Conservation (phyloP, 1,139 yeast genomes). For the Yamadazyma conglobata region DNA sequence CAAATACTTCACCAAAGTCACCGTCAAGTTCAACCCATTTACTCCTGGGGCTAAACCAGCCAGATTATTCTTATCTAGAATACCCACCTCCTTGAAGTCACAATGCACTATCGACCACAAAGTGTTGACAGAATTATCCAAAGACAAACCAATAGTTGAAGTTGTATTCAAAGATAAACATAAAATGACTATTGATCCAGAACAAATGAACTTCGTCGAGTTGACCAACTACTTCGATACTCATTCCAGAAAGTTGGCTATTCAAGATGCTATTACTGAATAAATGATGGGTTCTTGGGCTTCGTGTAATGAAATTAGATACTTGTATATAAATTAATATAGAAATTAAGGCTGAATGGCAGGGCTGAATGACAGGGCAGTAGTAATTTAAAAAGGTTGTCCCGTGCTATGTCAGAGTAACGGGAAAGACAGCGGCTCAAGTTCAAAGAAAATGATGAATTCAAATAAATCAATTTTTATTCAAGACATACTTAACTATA, state of each 20-base stretch:
- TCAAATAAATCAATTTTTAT: background rate
- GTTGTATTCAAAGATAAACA: conserved; percentile 84
- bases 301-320: background rate
- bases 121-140: conserved; percentile 44
- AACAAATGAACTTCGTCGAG: conserved; percentile 48
- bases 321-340: background rate
- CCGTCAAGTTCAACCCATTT: conserved; percentile 76
- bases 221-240: conserved; percentile 56
- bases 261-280: conserved; percentile 56
- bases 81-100: conserved; percentile 66
- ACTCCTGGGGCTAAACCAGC: conserved; percentile 75
- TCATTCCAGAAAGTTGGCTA: conserved; percentile 66
- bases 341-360: background rate
- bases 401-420: too few species aligned
- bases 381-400: too few species aligned
- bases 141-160: conserved; percentile 55
- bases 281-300: conserved; percentile 5
- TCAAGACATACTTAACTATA: background rate
- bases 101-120: conserved; percentile 52
- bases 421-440: too few species aligned
- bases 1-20: conserved; percentile 75
- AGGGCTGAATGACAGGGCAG: too few species aligned
- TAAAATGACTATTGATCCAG: conserved; percentile 66
- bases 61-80: conserved; percentile 71
- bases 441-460: background rate